These are phyloP conservation scores for Diplodia intermedia DNA, from an alignment of 2,329 filamentous ascomycete species.

Conservation along the genomic window DNA sequence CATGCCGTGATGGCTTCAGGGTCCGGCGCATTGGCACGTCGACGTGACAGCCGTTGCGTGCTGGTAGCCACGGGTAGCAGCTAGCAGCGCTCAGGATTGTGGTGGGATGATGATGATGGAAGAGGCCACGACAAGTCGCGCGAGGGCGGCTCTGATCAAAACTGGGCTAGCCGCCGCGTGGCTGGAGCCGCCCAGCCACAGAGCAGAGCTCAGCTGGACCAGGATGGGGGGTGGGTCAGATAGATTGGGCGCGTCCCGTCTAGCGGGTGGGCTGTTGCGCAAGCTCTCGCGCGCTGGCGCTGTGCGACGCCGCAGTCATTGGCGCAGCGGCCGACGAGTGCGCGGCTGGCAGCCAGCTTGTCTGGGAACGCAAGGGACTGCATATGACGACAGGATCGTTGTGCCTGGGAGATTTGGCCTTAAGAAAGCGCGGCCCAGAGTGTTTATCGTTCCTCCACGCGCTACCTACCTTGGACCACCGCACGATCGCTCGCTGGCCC, in stretches of 20 bases:
- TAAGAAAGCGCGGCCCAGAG: conserved; percentile 11
- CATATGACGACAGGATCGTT: conserved; percentile 22
- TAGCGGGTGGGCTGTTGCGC: conserved; percentile 6
- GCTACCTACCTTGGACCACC: conserved; percentile 6
- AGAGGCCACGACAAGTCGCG: conserved; percentile 3
- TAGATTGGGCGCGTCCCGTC: conserved; percentile 13
- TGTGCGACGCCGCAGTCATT: conserved; percentile 3
- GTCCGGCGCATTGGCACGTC: neutral
- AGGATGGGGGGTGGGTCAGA: conserved; percentile 6
- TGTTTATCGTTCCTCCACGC: conserved; percentile 27
- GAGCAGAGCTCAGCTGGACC: conserved; percentile 22
- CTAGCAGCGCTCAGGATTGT: neutral
- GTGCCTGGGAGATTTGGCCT: conserved; percentile 9
- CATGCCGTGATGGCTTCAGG: conserved; percentile 3
- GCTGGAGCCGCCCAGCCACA: conserved; percentile 13
- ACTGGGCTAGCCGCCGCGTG: conserved; percentile 1
- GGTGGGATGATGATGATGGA: too few relatives aligned
- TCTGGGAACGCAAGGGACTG: conserved; percentile 24
- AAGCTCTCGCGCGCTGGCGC: neutral
- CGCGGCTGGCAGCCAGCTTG: neutral
- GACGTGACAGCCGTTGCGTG: neutral
- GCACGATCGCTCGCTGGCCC: conserved; percentile 17
- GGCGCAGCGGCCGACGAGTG: conserved; percentile 7
- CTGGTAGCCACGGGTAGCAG: neutral
- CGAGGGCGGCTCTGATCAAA: conserved; percentile 5